Conservation (phyloP, 352 stramenopile species). For the Phytophthora quininea region DNA sequence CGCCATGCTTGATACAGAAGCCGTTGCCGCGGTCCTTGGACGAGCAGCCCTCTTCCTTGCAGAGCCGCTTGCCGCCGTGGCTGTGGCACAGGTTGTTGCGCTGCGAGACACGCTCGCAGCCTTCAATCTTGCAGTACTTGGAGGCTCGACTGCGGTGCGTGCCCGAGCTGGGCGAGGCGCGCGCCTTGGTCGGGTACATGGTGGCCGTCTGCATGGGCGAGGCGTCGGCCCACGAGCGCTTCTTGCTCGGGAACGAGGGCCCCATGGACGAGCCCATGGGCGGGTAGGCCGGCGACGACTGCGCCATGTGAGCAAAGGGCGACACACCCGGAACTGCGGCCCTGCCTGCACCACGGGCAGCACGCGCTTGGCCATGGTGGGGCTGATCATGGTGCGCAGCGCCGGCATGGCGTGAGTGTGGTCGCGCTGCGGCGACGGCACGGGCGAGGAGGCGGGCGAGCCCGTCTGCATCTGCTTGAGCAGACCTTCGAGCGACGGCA, state of each 20-base stretch:
- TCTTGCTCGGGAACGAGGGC: constrained; percentile 31
- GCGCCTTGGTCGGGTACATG: constrained; percentile 24
- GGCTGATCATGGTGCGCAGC: constrained; percentile 63
- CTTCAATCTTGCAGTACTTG: constrained; percentile 88
- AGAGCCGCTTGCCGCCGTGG: constrained; percentile 84
- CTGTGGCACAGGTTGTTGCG: constrained; percentile 86
- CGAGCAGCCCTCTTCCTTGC: constrained; percentile 75
- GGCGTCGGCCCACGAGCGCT: constrained; percentile 38
- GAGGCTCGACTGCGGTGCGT: constrained; percentile 73
- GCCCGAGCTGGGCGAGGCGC: constrained; percentile 17
- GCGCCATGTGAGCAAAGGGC: constrained; percentile 13
- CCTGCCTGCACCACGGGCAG: constrained; percentile 2
- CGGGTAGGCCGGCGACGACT: constrained; percentile 17
- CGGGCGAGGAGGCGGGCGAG: constrained; percentile 19
- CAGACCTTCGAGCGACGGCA: constrained; percentile 68
- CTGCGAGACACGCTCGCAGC: constrained; percentile 80
- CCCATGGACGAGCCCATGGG: constrained; percentile 29
- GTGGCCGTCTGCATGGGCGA: constrained; percentile 14
- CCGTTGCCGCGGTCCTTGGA: constrained; percentile 86
- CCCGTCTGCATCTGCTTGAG: constrained; percentile 71
- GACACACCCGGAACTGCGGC: neutral
- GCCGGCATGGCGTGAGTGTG: constrained; percentile 41
- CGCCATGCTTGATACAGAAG: constrained; percentile 86
- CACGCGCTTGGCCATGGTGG: constrained; percentile 40
- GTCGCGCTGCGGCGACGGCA: constrained; percentile 24